These are phyloP conservation scores for Cladophialophora chaetospira DNA, from an alignment of 2,329 filamentous ascomycete genomes.

Conservation along the genomic window DNA sequence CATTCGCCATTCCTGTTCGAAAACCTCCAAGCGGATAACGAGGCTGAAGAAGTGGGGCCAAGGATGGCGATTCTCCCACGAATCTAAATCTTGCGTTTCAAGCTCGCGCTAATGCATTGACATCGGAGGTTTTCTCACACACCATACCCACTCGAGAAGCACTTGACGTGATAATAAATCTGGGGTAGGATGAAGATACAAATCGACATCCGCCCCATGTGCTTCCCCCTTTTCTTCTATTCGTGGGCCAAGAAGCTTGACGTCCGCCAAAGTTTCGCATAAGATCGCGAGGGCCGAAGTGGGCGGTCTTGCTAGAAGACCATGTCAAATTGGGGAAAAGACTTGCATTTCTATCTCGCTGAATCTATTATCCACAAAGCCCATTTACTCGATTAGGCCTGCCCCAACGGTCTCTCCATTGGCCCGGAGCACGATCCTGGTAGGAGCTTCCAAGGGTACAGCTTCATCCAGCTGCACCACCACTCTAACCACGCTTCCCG, in stretches of 20 bases:
- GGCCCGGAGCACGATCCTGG: conserved; percentile 76
- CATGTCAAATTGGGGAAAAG: not conserved
- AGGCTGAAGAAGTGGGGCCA: conserved; percentile 10
- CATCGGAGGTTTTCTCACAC: not conserved
- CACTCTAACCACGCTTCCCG: conserved; percentile 75
- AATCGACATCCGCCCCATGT: not conserved
- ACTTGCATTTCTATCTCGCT: not conserved
- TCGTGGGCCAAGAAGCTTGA: not conserved
- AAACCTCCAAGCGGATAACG: not conserved
- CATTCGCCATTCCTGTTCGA: too few species aligned
- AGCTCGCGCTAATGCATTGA: not conserved
- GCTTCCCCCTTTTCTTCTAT: not conserved
- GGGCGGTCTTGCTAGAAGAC: not conserved
- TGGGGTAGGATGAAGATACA: not conserved
- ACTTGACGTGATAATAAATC: not conserved
- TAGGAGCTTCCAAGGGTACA: conserved; percentile 77
- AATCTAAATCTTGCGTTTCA: conserved; percentile 20
- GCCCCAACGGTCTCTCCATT: conserved; percentile 84
- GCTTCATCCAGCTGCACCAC: conserved; percentile 71
- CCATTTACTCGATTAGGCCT: conserved; percentile 71
- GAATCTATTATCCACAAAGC: not conserved
- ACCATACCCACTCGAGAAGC: not conserved
- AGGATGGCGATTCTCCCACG: conserved; percentile 8
- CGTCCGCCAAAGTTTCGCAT: not conserved
- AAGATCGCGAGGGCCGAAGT: not conserved